Base-by-base conservation (phyloP, 331 rosid genomes). In the Spiraea crenata region DNA sequence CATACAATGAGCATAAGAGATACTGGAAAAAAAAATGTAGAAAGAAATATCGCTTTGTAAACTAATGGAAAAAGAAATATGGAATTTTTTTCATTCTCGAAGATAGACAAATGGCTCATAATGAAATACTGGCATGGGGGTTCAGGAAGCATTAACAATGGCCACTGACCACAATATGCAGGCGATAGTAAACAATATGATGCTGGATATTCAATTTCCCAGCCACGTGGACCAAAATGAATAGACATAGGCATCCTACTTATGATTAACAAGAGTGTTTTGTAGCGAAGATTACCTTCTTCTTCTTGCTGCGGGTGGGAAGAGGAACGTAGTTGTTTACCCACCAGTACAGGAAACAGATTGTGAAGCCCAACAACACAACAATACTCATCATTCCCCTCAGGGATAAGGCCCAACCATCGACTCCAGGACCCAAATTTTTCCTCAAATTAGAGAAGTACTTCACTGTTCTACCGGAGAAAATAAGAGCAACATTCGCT, bases 381-480 rank as follows among this genome's bases (percentile, higher is more conserved):
- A 95, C 95, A 62, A 89, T 91, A 76, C 89, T 85, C 91, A 87
- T 95, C 97, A 93, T 93, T 16, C 67, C 97, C 76, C 72, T 90
- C 6, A 93, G 81, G 58, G 98, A 93, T 54, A 93, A 17, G 25
- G 97, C 96, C 98, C 97, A 93, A 46, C 98, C 98, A 77, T 93
- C 98, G 31, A 93, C 92, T 65, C 97, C 98, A 31, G 97, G 98
- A 60, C 93, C 97, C 83, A 90, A 87, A 74, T 86, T 79, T 60
- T 78, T 54, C 86, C 97, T 90, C 87, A 90, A 4, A 63, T 93
- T 84, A 39, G 98, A 93, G 82, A 93, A 93, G 81, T 90, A 93
- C 79, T 93, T 93, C 82, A 93, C 97, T 0, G 98, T 93, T 46
- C 97, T 87, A 54, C 98, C 98, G 3, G 97, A 93, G 86, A 93